A percentile compares a stretch with the other conserved stretches of the same genome.
Conservation (phyloP, 129 eudicot species). For the Flaveria ramosissima region DNA sequence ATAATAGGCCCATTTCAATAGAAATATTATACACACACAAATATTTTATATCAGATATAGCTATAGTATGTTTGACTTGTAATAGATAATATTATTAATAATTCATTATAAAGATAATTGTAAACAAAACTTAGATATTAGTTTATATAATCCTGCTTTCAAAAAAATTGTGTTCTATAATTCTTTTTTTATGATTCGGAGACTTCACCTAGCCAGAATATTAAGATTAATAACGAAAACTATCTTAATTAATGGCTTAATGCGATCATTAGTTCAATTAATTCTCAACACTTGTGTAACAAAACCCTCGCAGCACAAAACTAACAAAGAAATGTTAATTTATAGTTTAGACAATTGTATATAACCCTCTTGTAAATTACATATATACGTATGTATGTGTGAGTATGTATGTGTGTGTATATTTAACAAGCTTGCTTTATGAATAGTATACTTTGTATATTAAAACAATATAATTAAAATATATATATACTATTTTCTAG, state of each 20-base stretch:
- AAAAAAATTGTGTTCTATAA: neutral
- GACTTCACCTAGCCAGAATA: neutral
- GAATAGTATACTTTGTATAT: neutral
- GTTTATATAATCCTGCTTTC: neutral
- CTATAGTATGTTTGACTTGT: neutral
- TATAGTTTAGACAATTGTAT: neutral
- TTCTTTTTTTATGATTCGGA: neutral
- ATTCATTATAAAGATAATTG: neutral
- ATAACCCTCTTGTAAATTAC: neutral
- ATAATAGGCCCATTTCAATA: too few species aligned
- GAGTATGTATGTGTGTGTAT: too few species aligned
- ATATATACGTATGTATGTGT: too few species aligned
- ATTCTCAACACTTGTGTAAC: neutral
- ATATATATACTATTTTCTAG: neutral
- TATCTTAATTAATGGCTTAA: neutral
- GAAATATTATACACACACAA: too few species aligned
- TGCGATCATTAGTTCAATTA: neutral
- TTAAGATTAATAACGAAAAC: neutral
- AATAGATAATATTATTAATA: neutral
- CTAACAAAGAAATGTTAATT: neutral
- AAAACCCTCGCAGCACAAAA: neutral
- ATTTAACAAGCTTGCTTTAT: too few species aligned
- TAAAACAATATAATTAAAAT: neutral
- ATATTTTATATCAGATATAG: neutral
- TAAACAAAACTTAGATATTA: neutral